phyloP scores from a whole-genome alignment of 495 filamentous ascomycete genomes.

The Podospora conica region DNA sequence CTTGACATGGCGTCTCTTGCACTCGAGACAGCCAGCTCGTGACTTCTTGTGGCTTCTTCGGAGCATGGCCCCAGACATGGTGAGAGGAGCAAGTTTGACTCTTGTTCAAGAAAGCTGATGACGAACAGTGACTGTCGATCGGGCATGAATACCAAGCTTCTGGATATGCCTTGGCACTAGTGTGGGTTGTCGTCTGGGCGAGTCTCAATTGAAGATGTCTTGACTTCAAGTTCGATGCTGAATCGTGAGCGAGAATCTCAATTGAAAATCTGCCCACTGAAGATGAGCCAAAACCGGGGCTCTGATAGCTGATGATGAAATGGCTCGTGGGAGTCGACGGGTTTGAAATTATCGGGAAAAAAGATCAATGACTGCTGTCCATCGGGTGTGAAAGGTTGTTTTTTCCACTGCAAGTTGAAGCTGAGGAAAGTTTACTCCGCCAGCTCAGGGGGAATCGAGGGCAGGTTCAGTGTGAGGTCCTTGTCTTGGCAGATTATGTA shows the following conservation, averaged over 20 bases:
- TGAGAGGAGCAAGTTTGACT: too few species aligned
- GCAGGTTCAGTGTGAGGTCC: not conserved
- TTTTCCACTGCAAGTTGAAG: not conserved
- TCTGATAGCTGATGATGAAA: not conserved
- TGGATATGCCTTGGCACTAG: too few species aligned
- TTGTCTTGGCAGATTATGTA: slow-evolving; percentile 1
- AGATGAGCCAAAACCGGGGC: not conserved
- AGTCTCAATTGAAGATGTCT: too few species aligned
- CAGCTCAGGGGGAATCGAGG: not conserved
- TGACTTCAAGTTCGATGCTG: not conserved
- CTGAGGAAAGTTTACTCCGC: not conserved
- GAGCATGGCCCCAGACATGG: slow-evolving; percentile 22
- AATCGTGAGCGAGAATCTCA: not conserved
- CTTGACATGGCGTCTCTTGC: slow-evolving; percentile 38
- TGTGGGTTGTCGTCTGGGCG: too few species aligned
- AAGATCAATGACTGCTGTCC: not conserved
- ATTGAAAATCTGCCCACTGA: not conserved
- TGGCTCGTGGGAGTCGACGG: not conserved
- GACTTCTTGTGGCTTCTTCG: slow-evolving; percentile 38
- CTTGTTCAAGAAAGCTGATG: not conserved
- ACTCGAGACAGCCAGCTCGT: slow-evolving; percentile 31
- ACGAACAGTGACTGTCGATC: not conserved
- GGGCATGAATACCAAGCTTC: too few species aligned
- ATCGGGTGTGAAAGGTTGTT: too few species aligned
- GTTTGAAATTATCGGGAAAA: not conserved